Evolutionary conservation across 2,329 filamentous ascomycete species (phyloP), one percentile per base, ranked within the genome.

Genomic region (Colletotrichum trifolii): DNA sequence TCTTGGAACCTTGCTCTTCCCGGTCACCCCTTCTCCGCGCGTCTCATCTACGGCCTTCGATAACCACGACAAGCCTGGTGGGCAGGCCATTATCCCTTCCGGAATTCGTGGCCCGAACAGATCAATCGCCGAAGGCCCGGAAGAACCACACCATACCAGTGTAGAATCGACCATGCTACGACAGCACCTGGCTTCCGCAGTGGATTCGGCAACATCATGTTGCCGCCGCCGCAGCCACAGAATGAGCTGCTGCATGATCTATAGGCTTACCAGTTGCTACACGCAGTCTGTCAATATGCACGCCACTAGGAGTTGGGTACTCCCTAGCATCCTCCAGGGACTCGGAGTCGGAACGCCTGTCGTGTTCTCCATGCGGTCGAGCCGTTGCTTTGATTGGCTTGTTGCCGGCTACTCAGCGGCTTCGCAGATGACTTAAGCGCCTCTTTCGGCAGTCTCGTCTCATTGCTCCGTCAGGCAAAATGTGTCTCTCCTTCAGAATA

Each of bases 11-110:
- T 61, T 42, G 43, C 57, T 35, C 35, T 55, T 15, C 57, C 62
- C 52, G 46, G 57, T 54, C 52, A 25, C 58, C 52, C 50, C 57
- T 61, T 65, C 62, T 61, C 52, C 57, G 50, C 62, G 62, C 62
- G 57, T 65, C 62, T 61, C 46, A 58, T 35, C 39, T 46, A 61
- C 47, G 45, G 52, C 35, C 45, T 40, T 38, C 17, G 33, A 49
- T 48, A 38, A 25, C 56, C 54, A 61, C 40, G 38, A 9, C 40
- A 42, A 60, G 43, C 43, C 38, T 36, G 25, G 45, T 34, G 34
- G 50, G 61, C 57, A 8, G n/a, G 52, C 56, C 33, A n/a, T 35
- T 35, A 36, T 55, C 50, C 33, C 61, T 46, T 61, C 50, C 50
- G 62, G 55, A 55, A 50, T 38, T 52, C 62, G 57, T 65, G 42